These are phyloP conservation scores for Lachancea fermentati DNA, from an alignment of 805 yeast species.

Conservation along the genomic window DNA sequence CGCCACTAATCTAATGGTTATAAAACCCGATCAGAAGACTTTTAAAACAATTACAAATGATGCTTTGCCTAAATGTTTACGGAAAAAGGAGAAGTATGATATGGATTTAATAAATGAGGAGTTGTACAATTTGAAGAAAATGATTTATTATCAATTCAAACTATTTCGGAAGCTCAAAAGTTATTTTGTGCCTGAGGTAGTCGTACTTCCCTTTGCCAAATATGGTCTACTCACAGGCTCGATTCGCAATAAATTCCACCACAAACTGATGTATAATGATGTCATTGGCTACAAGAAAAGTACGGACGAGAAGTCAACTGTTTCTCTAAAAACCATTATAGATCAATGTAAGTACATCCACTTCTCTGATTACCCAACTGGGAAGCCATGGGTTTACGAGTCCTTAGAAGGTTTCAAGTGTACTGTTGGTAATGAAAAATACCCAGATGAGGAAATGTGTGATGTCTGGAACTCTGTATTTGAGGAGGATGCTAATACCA, in stretches of 20 bases:
- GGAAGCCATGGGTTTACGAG: constrained; percentile 55
- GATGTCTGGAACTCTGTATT: constrained; percentile 25
- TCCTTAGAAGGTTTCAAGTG: constrained; percentile 21
- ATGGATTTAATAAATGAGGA: constrained; percentile 13
- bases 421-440: constrained; percentile 9
- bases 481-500: constrained; percentile 13
- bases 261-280: constrained; percentile 23
- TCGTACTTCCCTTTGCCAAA: constrained; percentile 29
- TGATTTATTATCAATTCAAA: constrained; percentile 26
- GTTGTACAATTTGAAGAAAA: constrained; percentile 14
- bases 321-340: constrained; percentile 29
- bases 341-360: constrained; percentile 44
- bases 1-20: constrained; percentile 47
- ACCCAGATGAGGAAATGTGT: constrained; percentile 16
- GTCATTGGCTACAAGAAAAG: constrained; percentile 27
- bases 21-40: constrained; percentile 36
- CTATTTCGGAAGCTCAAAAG: constrained; percentile 24
- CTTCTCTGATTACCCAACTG: constrained; percentile 60
- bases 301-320: constrained; percentile 52
- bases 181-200: constrained; percentile 22
- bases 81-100: constrained; percentile 8
- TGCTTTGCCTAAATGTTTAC: constrained; percentile 12
- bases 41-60: constrained; percentile 15
- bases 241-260: constrained; percentile 19
- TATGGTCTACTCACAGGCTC: constrained; percentile 31